phyloP scores from a whole-genome alignment of 2,329 filamentous ascomycete species.

The Tolypocladium pustulatum region DNA sequence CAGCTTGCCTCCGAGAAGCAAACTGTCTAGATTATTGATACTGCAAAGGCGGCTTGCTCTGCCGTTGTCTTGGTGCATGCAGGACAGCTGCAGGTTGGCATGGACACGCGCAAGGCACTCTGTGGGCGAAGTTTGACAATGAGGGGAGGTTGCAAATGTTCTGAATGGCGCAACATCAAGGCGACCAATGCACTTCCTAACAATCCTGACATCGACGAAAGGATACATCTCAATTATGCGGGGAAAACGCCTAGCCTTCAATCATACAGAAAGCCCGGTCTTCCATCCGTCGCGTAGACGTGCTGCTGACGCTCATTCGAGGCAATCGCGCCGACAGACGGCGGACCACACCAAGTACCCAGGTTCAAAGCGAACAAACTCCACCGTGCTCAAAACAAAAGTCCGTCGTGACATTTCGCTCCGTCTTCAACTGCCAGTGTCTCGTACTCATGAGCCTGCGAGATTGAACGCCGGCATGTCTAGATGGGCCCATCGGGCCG shows the following conservation, averaged over 20 bases:
- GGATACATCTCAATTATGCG: constrained; percentile 30
- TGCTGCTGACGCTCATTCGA: not conserved
- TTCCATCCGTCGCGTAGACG: not conserved
- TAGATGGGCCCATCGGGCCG: not conserved
- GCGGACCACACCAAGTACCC: constrained; percentile 18
- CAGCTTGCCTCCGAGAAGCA: not conserved
- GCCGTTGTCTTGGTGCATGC: not conserved
- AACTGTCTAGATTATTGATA: not conserved
- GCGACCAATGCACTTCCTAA: not conserved
- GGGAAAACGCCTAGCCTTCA: constrained; percentile 31
- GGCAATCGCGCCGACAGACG: not conserved
- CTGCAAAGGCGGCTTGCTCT: not conserved
- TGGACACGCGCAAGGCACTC: not conserved
- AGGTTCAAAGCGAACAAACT: constrained; percentile 21
- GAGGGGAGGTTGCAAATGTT: too few species aligned
- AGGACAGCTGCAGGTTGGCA: not conserved
- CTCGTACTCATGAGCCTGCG: not conserved
- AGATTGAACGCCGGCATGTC: constrained; percentile 1
- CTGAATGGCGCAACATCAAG: not conserved
- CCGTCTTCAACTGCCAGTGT: not conserved
- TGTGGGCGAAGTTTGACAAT: not conserved
- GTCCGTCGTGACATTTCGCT: constrained; percentile 9
- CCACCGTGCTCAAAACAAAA: constrained; percentile 22
- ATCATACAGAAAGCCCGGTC: constrained; percentile 27
- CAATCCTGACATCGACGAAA: not conserved